phyloP scores from a whole-genome alignment of 345 rosid species.

The Fremontodendron californicum region DNA sequence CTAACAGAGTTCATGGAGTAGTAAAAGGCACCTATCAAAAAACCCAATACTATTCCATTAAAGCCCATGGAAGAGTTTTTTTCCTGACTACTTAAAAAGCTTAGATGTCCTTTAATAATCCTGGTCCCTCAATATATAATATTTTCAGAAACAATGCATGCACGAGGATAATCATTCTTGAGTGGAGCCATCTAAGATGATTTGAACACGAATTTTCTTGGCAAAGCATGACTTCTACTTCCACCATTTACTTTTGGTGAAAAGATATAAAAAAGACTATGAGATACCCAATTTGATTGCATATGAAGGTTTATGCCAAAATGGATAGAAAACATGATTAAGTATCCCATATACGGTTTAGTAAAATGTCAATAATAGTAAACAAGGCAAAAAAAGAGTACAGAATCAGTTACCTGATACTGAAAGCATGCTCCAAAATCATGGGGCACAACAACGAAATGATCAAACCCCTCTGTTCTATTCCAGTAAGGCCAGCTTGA shows the following conservation, averaged over 20 bases:
- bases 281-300: neutral
- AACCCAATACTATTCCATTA: neutral
- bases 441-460: conserved; percentile 92
- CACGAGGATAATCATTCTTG: no score
- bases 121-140: neutral
- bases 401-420: conserved; percentile 50
- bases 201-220: neutral
- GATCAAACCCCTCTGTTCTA: conserved; percentile 90
- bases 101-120: neutral
- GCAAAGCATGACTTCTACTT: neutral
- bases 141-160: neutral
- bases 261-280: neutral
- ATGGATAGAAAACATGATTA: neutral
- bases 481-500: conserved; percentile 94
- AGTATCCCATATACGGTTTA: neutral
- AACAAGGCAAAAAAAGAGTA: no score
- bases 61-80: neutral
- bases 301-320: neutral
- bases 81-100: neutral
- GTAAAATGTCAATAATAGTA: no score
- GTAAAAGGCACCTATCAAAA: neutral
- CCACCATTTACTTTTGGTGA: neutral
- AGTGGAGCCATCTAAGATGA: no score
- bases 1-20: neutral
- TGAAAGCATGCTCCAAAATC: conserved; percentile 98